Evolutionary conservation across 2,329 filamentous ascomycete genomes (phyloP), one percentile per base, ranked within the genome.

Genomic region (Stagonosporopsis cucurbitacearum): DNA sequence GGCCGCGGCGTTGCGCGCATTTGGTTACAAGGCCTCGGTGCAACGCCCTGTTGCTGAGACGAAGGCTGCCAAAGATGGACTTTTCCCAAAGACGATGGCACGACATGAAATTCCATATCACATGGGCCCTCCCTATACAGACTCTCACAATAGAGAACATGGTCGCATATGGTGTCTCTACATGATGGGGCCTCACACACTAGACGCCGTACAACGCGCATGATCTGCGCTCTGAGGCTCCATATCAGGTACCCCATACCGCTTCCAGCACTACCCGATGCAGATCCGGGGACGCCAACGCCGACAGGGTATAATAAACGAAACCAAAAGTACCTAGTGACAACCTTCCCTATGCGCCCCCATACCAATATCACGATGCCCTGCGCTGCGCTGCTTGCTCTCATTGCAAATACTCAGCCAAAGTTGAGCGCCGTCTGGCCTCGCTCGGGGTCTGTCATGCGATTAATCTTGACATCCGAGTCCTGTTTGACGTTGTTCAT

Each of bases 391-490:
- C 25, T 8, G 9, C 13, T 17, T 20, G 12, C 19, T 30, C 15
- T n/a, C 33, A 44, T n/a, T n/a, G 30, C 30, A n/a, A 4, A 5
- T 15, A 17, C 47, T 23, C 35, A 20, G 2, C 19, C 28, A 17
- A 76, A 75, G 20, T 69, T 67, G 54, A 82, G 64, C 4, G 75
- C 68, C 32, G 77, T 79, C 69, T 82, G 81, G 43, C 80, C 80
- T 26, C 81, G 77, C 66, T 82, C 80, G 5, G 81, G 81, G 66
- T 82, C 81, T 15, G 67, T 76, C 81, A 83, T 82, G 86, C 88
- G 87, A 75, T 91, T 90, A 59, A 95, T 88, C 70, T 87, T 90
- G 58, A 96, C 91, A 68, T 96, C 91, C 53, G 86, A 84, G 17
- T 62, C 59, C 50, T 65, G 63, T 25, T 57, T 54, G 13, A 69